Evolutionary conservation across 148 eudicot species (phyloP).

Genomic region (Fagopyrum esculentum): DNA sequence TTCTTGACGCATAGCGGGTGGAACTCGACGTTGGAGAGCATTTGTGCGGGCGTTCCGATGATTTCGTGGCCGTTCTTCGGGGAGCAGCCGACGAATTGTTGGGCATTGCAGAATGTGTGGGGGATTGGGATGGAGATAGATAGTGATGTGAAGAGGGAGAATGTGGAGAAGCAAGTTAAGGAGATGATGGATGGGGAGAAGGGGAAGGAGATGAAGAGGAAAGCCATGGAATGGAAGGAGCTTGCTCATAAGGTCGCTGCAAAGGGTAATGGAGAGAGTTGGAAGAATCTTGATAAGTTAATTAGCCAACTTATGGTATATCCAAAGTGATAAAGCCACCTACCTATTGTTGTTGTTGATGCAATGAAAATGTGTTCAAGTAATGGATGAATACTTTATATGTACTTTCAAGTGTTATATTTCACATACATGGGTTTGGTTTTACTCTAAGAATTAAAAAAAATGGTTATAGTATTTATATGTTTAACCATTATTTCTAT

Average conservation of each 20-base stretch:
- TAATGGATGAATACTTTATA: too few relatives aligned
- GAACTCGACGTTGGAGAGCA: neutral
- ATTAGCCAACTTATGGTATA: neutral
- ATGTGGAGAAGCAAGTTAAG: neutral
- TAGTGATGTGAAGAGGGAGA: neutral
- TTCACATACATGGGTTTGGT: too few relatives aligned
- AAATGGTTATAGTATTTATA: too few relatives aligned
- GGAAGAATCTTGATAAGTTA: neutral
- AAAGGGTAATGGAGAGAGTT: neutral
- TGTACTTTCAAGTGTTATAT: too few relatives aligned
- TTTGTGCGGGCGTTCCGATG: neutral
- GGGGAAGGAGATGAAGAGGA: neutral
- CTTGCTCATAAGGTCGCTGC: neutral
- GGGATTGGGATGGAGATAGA: neutral
- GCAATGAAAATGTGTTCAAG: too few relatives aligned
- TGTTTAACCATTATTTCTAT: too few relatives aligned
- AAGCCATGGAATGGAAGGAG: neutral
- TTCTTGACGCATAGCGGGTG: slow-evolving; percentile 2
- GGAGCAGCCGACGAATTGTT: neutral
- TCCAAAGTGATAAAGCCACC: too few relatives aligned
- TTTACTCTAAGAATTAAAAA: too few relatives aligned
- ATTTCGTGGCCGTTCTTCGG: neutral
- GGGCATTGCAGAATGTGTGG: neutral
- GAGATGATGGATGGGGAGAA: neutral
- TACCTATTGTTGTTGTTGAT: too few relatives aligned